A percentile compares a stretch with the other conserved stretches of the same genome.
phyloP scores from a whole-genome alignment of 2,329 filamentous ascomycete species.

The Diatrype stigma region DNA sequence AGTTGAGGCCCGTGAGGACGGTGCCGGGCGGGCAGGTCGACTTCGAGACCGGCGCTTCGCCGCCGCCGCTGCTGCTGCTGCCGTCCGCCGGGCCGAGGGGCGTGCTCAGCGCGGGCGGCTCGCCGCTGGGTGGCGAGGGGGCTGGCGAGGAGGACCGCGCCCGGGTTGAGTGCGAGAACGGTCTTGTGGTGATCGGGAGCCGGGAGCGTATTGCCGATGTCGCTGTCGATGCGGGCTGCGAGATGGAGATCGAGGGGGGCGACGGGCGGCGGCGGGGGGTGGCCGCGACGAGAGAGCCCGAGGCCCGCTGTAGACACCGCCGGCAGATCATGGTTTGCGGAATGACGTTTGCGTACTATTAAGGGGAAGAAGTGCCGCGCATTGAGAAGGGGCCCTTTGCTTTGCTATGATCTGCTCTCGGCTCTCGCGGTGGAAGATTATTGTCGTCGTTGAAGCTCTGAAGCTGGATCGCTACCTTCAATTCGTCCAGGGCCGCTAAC shows the following conservation, averaged over 20 bases:
- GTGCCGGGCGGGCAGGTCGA: conserved; percentile 65
- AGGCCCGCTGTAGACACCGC: conserved; percentile 46
- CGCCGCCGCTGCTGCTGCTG: conserved; percentile 9
- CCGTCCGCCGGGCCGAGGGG: conserved; percentile 17
- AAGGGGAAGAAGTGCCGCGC: too few relatives aligned
- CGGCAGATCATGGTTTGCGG: conserved; percentile 35
- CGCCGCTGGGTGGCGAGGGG: conserved; percentile 26
- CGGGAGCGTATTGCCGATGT: conserved; percentile 10
- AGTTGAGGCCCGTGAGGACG: conserved; percentile 69
- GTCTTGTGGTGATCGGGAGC: conserved; percentile 20
- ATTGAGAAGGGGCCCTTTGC: too few relatives aligned
- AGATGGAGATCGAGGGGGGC: neutral
- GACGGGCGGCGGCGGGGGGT: neutral
- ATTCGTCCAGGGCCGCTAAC: neutral
- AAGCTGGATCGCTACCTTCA: neutral
- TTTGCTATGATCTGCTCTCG: too few relatives aligned
- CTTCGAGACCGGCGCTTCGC: conserved; percentile 9
- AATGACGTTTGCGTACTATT: too few relatives aligned
- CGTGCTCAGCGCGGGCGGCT: conserved; percentile 22
- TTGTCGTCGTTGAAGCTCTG: conserved; percentile 3
- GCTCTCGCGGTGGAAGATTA: conserved; percentile 1
- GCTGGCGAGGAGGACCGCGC: conserved; percentile 28
- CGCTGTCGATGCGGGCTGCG: conserved; percentile 7
- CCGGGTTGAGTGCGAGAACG: conserved; percentile 36
- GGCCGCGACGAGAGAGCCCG: conserved; percentile 13